Evolutionary conservation across 2,329 filamentous ascomycete species (phyloP), one percentile per base, ranked within the genome.

Genomic region (Aureobasidium sp.): DNA sequence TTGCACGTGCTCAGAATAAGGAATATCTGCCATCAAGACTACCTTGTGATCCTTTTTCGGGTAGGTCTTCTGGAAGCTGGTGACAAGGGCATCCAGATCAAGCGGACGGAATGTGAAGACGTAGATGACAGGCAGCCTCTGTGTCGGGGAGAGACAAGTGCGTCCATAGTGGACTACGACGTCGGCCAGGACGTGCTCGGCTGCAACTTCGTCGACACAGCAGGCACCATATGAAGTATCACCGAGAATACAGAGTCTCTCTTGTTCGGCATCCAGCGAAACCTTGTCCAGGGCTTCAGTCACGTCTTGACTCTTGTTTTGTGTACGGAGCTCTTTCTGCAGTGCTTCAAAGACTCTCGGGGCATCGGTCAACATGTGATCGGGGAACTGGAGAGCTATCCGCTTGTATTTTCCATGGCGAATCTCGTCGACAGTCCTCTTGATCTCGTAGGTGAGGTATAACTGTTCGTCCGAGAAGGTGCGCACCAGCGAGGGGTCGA

Each of bases 151-250:
- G 27, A 99, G 80, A 71, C 94, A 99, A 0, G 93, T 88, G 58
- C 94, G 83, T 3, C 94, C 94, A 69, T 97, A 99, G 73, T 99
- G 94, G 15, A 99, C 87, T 1, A 97, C 89, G 0, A 91, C 90
- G 65, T 97, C 88, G 7, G 94, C 92, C 69, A 91, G 83, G 17
- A 91, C 88, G 73, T 99, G 94, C 73, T 99, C 92, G 2, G 94
- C 94, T 0, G 94, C 94, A 44, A 97, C 87, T 77, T 99, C 94
- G 70, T 99, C 94, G 20, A 97, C 92, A 70, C 94, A 99, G 76
- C 94, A 99, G 0, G 93, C 88, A 64, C 94, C 95, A 75, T 97
- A 99, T 1, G 93, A 97, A 2, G 94, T 97, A 74, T 99, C 94
- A 36, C 88, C 94, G 20, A 99, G 79, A 64, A 99, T 92, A 68